phyloP scores from a whole-genome alignment of 2,329 filamentous ascomycete genomes.

The Talaromyces marneffei region DNA sequence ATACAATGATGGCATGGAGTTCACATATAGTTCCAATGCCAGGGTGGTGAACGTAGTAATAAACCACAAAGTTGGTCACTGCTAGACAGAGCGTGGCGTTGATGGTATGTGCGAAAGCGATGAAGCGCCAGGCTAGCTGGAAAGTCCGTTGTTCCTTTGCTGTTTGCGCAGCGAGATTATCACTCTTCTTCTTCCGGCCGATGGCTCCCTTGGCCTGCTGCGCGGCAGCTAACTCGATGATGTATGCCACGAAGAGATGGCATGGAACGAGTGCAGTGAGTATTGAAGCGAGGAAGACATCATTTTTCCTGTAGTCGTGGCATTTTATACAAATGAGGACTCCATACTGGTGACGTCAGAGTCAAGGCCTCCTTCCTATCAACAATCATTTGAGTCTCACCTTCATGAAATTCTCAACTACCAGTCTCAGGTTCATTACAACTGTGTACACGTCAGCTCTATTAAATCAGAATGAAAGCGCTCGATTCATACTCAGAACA shows the following conservation, averaged over 20 bases:
- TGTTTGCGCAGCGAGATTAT: slow-evolving; percentile 49
- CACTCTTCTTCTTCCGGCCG: slow-evolving; percentile 49
- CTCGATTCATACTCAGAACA: slow-evolving; percentile 61
- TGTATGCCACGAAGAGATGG: slow-evolving; percentile 82
- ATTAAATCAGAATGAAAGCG: slow-evolving; percentile 3
- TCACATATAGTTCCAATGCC: slow-evolving; percentile 88
- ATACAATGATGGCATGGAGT: slow-evolving; percentile 88
- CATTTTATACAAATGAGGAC: slow-evolving; percentile 87
- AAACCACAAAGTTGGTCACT: slow-evolving; percentile 79
- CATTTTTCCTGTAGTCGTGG: slow-evolving; percentile 76
- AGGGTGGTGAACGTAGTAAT: slow-evolving; percentile 86
- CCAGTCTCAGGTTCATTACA: slow-evolving; percentile 84
- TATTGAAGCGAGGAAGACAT: slow-evolving; percentile 67
- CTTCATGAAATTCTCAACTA: slow-evolving; percentile 97
- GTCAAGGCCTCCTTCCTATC: not conserved
- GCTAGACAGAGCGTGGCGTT: slow-evolving; percentile 78
- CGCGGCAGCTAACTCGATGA: slow-evolving; percentile 80
- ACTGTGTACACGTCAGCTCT: slow-evolving; percentile 48
- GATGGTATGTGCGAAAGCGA: slow-evolving; percentile 72
- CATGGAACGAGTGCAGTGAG: slow-evolving; percentile 85
- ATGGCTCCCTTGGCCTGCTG: slow-evolving; percentile 67
- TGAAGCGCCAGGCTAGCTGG: slow-evolving; percentile 68
- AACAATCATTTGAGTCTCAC: slow-evolving; percentile 39
- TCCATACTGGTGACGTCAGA: slow-evolving; percentile 61
- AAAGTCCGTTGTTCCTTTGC: slow-evolving; percentile 60